phyloP scores from a whole-genome alignment of 208 protist genomes.

The Leishmania major region DNA sequence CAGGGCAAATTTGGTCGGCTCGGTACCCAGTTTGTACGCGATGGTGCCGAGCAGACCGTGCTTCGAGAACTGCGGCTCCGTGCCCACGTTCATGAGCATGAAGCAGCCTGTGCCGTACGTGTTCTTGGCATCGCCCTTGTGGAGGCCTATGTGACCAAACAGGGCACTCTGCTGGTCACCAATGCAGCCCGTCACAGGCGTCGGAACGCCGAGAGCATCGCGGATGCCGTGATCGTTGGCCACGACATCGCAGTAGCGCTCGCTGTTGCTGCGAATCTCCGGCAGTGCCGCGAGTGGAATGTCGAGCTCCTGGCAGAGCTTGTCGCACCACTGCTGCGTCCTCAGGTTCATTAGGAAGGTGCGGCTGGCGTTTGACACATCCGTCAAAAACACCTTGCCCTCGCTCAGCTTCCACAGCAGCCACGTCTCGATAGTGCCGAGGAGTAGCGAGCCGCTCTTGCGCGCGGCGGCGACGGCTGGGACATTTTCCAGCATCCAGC shows the following conservation, averaged over 20 bases:
- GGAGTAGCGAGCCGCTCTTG: slow-evolving; percentile 65
- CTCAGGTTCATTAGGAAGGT: slow-evolving; percentile 98
- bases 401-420: slow-evolving; percentile 96
- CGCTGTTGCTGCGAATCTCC: slow-evolving; percentile 89
- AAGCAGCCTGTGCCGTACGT: slow-evolving; percentile 99
- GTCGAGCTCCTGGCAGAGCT: slow-evolving; percentile 74
- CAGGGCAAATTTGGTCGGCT: slow-evolving; percentile 66
- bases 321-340: slow-evolving; percentile 93
- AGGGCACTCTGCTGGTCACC: slow-evolving; percentile 98
- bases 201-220: slow-evolving; percentile 35
- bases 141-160: slow-evolving; percentile 96
- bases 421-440: slow-evolving; percentile 98
- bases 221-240: slow-evolving; percentile 39
- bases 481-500: slow-evolving; percentile 97
- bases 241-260: slow-evolving; percentile 52
- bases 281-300: slow-evolving; percentile 93
- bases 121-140: slow-evolving; percentile 93
- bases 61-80: slow-evolving; percentile 69
- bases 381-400: slow-evolving; percentile 89
- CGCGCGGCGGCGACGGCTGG: slow-evolving; percentile 73
- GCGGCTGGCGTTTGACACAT: slow-evolving; percentile 97
- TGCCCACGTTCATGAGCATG: slow-evolving; percentile 97
- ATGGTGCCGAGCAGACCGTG: slow-evolving; percentile 97
- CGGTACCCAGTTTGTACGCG: slow-evolving; percentile 91
- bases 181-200: slow-evolving; percentile 85